Evolutionary conservation across 371 early-diverging fungal species (phyloP), one percentile per base, ranked within the genome.

Genomic region (Rhizopus sp.): DNA sequence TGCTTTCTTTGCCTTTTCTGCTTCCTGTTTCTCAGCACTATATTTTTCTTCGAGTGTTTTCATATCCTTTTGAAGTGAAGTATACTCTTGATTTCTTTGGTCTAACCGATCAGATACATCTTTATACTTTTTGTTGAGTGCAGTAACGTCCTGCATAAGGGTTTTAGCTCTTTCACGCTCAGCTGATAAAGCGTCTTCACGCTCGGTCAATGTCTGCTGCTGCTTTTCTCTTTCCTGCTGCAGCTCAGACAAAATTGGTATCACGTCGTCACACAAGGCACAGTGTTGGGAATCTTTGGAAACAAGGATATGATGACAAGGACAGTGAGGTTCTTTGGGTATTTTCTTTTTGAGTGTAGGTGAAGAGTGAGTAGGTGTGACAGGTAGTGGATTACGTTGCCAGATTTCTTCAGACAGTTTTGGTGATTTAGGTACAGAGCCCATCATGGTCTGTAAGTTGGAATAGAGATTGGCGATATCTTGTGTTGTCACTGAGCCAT

Each of bases 1-100:
- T 48, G 87, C 83, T 56, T 84, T 81, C 55, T 90, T 87, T 46
- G 94, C 75, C 60, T 92, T 91, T 4, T 89, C 91, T 0, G 89
- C 81, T 64, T 87, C 83, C 45, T 90, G 86, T 39, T 92, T 86
- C 67, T 90, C 89, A 45, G 85, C 84, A 13, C 86, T 72, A 16
- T 72, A 80, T 53, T 84, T 84, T 50, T 78, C 68, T 52, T 82
- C 72, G 9, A 82, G 38, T 29, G 68, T 50, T 4, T 58, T 46
- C 40, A 84, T 58, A 51, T 82, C 84, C 30, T 62, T 67, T 53
- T 78, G 60, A 12, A 78, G 60, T 23, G 69, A 63, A 32, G 29
- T 33, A 7, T 74, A 65, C 32, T 75, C 68, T 30, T 72, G 60
- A 1, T 65, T 59, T 32, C 70, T 76, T 31, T 59, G 35, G 16